Conservation (phyloP, 1,139 yeast species). For the Geotrichum cucujoidarum region DNA sequence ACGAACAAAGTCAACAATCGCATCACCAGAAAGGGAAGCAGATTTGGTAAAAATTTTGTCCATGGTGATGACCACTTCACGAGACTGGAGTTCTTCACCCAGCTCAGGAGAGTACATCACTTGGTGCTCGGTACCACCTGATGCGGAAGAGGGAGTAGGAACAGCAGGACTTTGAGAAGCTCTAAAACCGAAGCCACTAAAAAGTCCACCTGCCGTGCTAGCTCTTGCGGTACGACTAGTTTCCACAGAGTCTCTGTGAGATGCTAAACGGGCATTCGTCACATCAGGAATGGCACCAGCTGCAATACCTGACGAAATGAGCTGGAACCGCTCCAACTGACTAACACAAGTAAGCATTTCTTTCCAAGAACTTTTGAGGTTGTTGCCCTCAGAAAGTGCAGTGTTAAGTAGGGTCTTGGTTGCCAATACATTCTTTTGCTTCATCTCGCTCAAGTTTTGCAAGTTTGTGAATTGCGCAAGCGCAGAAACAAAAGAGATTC, state of each 20-base stretch:
- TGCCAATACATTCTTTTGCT: constrained; percentile 78
- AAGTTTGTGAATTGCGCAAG: constrained; percentile 81
- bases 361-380: constrained; percentile 72
- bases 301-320: constrained; percentile 84
- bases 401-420: constrained; percentile 67
- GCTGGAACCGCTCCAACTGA: constrained; percentile 84
- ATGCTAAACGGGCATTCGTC: constrained; percentile 62
- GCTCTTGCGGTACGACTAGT: constrained; percentile 34
- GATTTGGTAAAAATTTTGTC: constrained; percentile 86
- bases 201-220: constrained; percentile 14
- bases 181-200: constrained; percentile 25
- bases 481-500: constrained; percentile 88
- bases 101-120: constrained; percentile 45
- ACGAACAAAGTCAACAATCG: constrained; percentile 78
- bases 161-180: constrained; percentile 34
- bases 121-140: constrained; percentile 11
- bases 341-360: constrained; percentile 78
- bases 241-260: constrained; percentile 42
- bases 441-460: constrained; percentile 73
- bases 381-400: constrained; percentile 74
- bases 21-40: constrained; percentile 71
- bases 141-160: background rate
- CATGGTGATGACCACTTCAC: constrained; percentile 77
- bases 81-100: constrained; percentile 58
- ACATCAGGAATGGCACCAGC: constrained; percentile 85